Evolutionary conservation across 2,329 filamentous ascomycete genomes (phyloP), one percentile per base, ranked within the genome.

Genomic region (Aspergillus caelatus): DNA sequence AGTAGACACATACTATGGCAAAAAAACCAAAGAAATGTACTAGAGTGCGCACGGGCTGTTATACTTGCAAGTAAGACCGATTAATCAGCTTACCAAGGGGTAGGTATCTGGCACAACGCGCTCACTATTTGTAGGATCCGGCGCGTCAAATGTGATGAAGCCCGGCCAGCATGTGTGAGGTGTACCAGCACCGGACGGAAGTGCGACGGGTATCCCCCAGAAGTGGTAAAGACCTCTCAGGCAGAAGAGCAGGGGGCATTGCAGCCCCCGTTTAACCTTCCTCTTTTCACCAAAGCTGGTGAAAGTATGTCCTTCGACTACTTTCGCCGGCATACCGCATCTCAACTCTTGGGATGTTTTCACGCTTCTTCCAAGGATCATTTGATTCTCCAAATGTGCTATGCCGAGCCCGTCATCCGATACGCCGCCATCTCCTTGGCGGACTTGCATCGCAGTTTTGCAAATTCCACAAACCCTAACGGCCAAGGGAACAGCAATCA

Each of bases 131-230:
- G 14, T 41, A 66, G 70, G 62, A 63, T 67, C 55, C 58, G 65
- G 32, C 63, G 61, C 60, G 65, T 76, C 39, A 67, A 73, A 64
- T 68, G 74, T 64, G 65, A 65, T 43, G 71, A 76, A 65, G 66
- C 70, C 62, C 71, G 65, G 32, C 71, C 71, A 7, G 32, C 11
- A 10, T 73, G 70, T 55, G 43, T 52, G 7, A 46, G 54, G 5
- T 64, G 62, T 39, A 39, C 45, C 16, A 55, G 36, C 34, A 68
- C 70, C 10, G 67, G 68, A 4, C 62, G 71, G 8, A 54, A 59
- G 28, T 72, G 70, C 48, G 61, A 69, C 4, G 48, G 48, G 1
- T 52, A 52, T 52, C 48, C 48, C 16, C 6, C 16, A n/a, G 19
- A 10, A 12, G 12, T 6, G 26, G 7, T 4, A 34, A 34, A 34